A percentile compares a stretch with the other conserved stretches of the same genome.
Conservation (phyloP, 2,329 filamentous ascomycete genomes). For the Pestalotiopsis sp. region DNA sequence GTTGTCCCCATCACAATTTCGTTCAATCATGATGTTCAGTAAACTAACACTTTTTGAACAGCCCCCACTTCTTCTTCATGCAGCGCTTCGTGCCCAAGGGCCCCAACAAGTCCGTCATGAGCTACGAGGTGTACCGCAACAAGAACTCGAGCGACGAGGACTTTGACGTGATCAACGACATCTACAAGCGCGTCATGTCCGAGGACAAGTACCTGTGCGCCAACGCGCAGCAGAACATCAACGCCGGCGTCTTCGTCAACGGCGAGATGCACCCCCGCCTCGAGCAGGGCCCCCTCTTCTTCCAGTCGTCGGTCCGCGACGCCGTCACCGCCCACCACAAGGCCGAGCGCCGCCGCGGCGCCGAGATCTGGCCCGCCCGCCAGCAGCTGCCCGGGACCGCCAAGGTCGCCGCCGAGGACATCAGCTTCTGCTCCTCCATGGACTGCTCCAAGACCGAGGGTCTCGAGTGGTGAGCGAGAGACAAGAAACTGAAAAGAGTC, state of each 20-base stretch:
- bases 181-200: constrained; percentile 64
- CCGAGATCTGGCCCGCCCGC: constrained; percentile 53
- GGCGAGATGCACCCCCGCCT: constrained; percentile 62
- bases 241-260: constrained; percentile 61
- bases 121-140: constrained; percentile 64
- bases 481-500: background rate
- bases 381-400: background rate
- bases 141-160: constrained; percentile 58
- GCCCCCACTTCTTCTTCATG: constrained; percentile 64
- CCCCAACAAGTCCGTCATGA: constrained; percentile 53
- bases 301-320: constrained; percentile 53
- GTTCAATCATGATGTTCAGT: background rate
- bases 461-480: background rate
- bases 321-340: constrained; percentile 46
- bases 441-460: constrained; percentile 4
- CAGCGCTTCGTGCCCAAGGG: constrained; percentile 60
- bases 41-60: constrained; percentile 20
- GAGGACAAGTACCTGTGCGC: constrained; percentile 66
- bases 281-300: constrained; percentile 60
- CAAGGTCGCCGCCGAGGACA: background rate
- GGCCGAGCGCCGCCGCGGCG: constrained; percentile 42
- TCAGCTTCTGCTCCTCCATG: background rate
- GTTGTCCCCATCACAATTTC: constrained; percentile 27
- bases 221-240: constrained; percentile 60
- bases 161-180: constrained; percentile 55